Conservation (phyloP, 1,284 basidiomycete species). For the Leccinum subatratum region DNA sequence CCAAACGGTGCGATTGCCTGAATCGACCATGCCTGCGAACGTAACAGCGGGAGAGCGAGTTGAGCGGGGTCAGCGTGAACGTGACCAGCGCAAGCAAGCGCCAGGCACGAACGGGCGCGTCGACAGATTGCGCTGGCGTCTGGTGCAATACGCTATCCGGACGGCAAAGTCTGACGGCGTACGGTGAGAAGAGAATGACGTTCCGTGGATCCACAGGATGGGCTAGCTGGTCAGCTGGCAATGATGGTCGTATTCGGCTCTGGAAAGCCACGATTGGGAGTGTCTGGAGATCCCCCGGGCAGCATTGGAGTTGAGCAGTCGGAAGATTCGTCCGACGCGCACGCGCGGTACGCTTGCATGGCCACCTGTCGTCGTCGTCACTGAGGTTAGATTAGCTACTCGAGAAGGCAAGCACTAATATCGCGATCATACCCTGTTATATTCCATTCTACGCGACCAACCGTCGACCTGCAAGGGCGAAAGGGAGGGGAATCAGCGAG, state of each 20-base stretch:
- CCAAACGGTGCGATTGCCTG: too few species aligned
- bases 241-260: constrained; percentile 81
- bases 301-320: constrained; percentile 72
- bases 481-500: constrained; percentile 15
- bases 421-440: constrained; percentile 68
- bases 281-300: constrained; percentile 71
- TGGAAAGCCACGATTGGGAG: constrained; percentile 80
- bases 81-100: too few species aligned
- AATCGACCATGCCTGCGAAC: too few species aligned
- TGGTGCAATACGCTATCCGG: too few species aligned
- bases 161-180: too few species aligned
- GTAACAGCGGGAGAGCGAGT: too few species aligned
- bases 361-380: too few species aligned
- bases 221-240: constrained; percentile 58
- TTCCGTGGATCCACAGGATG: too few species aligned
- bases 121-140: too few species aligned
- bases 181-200: too few species aligned
- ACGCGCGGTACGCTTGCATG: constrained; percentile 13
- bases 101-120: too few species aligned
- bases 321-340: constrained; percentile 47
- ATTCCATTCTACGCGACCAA: constrained; percentile 80
- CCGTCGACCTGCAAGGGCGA: constrained; percentile 48
- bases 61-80: too few species aligned
- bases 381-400: constrained; percentile 9
- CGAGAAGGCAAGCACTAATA: background rate